Evolutionary conservation across 1,139 yeast genomes (phyloP).

Genomic region (Barnettozyma hawaiiensis): DNA sequence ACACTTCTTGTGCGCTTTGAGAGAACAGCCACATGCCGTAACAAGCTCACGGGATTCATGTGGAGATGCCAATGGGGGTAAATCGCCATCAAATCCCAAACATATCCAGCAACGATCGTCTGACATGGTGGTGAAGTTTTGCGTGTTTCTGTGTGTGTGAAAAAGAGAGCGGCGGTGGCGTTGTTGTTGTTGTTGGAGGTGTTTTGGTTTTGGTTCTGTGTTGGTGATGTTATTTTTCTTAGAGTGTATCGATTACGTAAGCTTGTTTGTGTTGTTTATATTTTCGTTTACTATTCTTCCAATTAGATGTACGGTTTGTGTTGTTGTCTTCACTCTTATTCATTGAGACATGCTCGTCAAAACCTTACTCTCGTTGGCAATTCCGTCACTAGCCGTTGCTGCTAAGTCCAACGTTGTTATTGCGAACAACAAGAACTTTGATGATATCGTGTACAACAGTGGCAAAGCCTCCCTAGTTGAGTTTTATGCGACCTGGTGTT

Average conservation of each 20-base stretch:
- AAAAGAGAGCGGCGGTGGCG: not conserved
- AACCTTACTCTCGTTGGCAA: not conserved
- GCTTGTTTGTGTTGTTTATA: too few species aligned
- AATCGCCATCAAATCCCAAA: slow-evolving; percentile 35
- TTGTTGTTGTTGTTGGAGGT: not conserved
- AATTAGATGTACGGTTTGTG: too few species aligned
- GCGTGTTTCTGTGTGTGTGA: not conserved
- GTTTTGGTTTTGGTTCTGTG: not conserved
- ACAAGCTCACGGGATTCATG: slow-evolving; percentile 34
- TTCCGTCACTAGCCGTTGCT: slow-evolving; percentile 18
- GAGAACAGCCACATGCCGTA: slow-evolving; percentile 38
- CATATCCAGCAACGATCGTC: slow-evolving; percentile 40
- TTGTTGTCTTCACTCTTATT: not conserved
- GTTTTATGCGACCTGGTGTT: slow-evolving; percentile 99
- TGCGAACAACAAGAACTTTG: slow-evolving; percentile 45
- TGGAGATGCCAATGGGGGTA: slow-evolving; percentile 31
- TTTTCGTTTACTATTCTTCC: too few species aligned
- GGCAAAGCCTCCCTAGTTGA: slow-evolving; percentile 66
- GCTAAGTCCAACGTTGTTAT: slow-evolving; percentile 32
- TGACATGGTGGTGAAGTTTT: slow-evolving; percentile 1
- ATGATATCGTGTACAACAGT: slow-evolving; percentile 46
- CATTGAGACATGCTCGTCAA: slow-evolving; percentile 4
- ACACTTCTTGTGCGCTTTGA: slow-evolving; percentile 40
- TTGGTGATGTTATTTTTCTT: too few species aligned
- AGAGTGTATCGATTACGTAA: too few species aligned